These are phyloP conservation scores for Hygrocybe coccinea DNA, from an alignment of 768 basidiomycete species.

Conservation along the genomic window DNA sequence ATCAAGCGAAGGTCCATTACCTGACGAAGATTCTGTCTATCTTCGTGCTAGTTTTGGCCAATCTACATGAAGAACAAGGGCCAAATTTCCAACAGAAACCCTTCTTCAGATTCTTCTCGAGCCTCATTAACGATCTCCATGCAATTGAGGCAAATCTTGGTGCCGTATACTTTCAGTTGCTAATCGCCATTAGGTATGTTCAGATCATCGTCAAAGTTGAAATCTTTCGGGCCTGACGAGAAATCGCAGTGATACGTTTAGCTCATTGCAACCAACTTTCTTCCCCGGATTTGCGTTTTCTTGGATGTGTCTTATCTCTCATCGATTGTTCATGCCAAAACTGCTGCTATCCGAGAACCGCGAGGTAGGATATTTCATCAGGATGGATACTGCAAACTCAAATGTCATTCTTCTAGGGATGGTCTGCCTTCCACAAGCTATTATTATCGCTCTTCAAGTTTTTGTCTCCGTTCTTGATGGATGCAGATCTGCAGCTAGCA, in stretches of 20 bases:
- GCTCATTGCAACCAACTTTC: slow-evolving; percentile 91
- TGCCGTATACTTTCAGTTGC: slow-evolving; percentile 81
- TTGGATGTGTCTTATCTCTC: slow-evolving; percentile 95
- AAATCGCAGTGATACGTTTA: slow-evolving; percentile 76
- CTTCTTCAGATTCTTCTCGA: slow-evolving; percentile 98
- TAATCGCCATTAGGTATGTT: slow-evolving; percentile 80
- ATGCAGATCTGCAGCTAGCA: slow-evolving; percentile 72
- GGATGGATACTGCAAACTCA: neutral
- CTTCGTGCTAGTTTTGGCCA: slow-evolving; percentile 91
- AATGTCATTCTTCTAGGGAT: slow-evolving; percentile 50
- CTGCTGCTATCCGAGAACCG: slow-evolving; percentile 81
- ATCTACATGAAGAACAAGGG: slow-evolving; percentile 92
- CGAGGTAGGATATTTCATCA: slow-evolving; percentile 49
- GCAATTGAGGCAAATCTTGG: slow-evolving; percentile 81
- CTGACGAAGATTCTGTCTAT: slow-evolving; percentile 96
- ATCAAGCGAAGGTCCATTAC: slow-evolving; percentile 94
- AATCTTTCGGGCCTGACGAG: slow-evolving; percentile 12
- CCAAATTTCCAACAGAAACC: slow-evolving; percentile 92
- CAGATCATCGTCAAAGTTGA: neutral
- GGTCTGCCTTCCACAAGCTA: slow-evolving; percentile 94
- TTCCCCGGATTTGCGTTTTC: slow-evolving; percentile 99
- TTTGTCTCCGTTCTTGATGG: slow-evolving; percentile 83
- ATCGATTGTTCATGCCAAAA: slow-evolving; percentile 96
- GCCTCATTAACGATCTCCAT: slow-evolving; percentile 87
- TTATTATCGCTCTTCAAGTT: slow-evolving; percentile 94